Conservation (phyloP, 2,329 filamentous ascomycete species). For the Aspergillus glaucus region DNA sequence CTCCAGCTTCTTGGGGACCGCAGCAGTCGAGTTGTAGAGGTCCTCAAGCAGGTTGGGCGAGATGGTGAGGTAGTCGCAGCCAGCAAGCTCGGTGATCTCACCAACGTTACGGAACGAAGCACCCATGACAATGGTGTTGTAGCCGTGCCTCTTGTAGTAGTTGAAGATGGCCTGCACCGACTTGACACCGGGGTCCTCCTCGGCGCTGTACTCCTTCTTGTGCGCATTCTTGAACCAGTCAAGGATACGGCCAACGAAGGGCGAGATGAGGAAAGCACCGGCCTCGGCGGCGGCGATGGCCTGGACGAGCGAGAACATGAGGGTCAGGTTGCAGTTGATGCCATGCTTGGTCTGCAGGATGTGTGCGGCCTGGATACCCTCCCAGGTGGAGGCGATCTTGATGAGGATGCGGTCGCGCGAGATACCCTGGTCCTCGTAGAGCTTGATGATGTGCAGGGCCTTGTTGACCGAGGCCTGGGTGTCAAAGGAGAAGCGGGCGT, state of each 20-base stretch:
- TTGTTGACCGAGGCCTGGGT: constrained; percentile 88
- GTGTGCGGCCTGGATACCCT: constrained; percentile 98
- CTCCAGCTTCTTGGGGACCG: constrained; percentile 90
- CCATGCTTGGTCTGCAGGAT: constrained; percentile 92
- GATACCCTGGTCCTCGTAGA: constrained; percentile 90
- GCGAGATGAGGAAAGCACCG: constrained; percentile 93
- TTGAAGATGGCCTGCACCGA: constrained; percentile 93
- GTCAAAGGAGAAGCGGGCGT: constrained; percentile 92
- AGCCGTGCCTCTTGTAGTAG: constrained; percentile 99
- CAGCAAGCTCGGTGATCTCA: constrained; percentile 96
- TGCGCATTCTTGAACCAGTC: constrained; percentile 98
- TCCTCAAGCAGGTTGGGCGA: constrained; percentile 94
- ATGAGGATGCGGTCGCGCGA: constrained; percentile 92
- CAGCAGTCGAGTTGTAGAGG: constrained; percentile 72
- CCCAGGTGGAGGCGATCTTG: constrained; percentile 99
- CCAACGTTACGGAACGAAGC: constrained; percentile 94
- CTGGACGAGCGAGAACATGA: constrained; percentile 95
- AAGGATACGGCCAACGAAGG: constrained; percentile 97
- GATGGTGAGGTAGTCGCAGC: constrained; percentile 98
- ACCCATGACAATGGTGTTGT: constrained; percentile 99
- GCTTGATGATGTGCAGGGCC: constrained; percentile 96
- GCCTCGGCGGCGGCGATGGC: constrained; percentile 95
- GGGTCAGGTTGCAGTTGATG: constrained; percentile 97
- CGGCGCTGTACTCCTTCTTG: constrained; percentile 86
- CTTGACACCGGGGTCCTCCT: constrained; percentile 93